phyloP scores from a whole-genome alignment of 495 filamentous ascomycete species.

The Stereocaulon alpinum region DNA sequence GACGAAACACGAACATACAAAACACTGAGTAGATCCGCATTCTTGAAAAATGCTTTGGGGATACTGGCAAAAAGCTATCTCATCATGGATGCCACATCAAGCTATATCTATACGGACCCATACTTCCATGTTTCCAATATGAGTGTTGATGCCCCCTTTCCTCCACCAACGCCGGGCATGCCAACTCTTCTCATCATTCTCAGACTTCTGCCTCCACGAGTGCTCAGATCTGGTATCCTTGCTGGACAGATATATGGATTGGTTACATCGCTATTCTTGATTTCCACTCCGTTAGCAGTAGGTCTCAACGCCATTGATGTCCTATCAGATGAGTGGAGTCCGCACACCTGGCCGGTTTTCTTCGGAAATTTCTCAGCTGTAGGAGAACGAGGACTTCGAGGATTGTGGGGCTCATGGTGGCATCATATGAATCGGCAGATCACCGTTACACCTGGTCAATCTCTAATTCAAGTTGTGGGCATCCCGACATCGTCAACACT shows the following conservation, averaged over 20 bases:
- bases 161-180: not conserved
- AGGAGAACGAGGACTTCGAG: constrained; percentile 14
- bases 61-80: constrained; percentile 2
- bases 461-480: constrained; percentile 1
- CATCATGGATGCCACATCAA: constrained; percentile 14
- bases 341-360: constrained; percentile 20
- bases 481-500: not conserved
- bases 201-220: constrained; percentile 13
- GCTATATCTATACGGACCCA: constrained; percentile 14
- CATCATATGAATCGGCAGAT: constrained; percentile 19
- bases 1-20: constrained; percentile 11
- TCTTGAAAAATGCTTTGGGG: not conserved
- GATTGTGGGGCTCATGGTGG: constrained; percentile 23
- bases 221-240: constrained; percentile 13
- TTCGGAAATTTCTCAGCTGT: constrained; percentile 20
- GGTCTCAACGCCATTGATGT: constrained; percentile 14
- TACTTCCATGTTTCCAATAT: constrained; percentile 16
- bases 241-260: constrained; percentile 17
- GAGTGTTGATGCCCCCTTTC: constrained; percentile 6
- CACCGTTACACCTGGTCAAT: constrained; percentile 10
- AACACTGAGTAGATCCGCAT: not conserved
- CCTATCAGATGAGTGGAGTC: constrained; percentile 19
- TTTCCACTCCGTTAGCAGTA: constrained; percentile 6
- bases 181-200: constrained; percentile 1
- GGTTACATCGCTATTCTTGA: constrained; percentile 14